phyloP scores from a whole-genome alignment of 495 filamentous ascomycete species.

The Bathelium albidoporum region DNA sequence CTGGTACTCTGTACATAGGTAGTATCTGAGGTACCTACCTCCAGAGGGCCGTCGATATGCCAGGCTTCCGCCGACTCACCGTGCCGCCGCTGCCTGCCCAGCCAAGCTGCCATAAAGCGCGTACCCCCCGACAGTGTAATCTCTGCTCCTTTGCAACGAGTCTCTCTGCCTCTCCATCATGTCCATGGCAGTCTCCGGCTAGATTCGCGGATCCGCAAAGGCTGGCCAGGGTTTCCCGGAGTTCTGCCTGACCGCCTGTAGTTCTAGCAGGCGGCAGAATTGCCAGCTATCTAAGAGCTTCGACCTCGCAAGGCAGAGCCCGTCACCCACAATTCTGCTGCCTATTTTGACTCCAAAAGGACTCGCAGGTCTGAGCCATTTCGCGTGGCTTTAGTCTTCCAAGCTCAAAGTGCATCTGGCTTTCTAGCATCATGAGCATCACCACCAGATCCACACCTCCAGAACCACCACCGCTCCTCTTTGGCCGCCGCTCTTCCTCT shows the following conservation, averaged over 20 bases:
- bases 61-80: background rate
- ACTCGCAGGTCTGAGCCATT: too few species aligned
- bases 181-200: background rate
- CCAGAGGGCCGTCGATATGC: background rate
- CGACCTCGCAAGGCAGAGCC: conserved; percentile 1
- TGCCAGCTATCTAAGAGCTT: background rate
- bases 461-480: conserved; percentile 22
- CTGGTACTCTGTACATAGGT: too few species aligned
- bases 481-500: conserved; percentile 16
- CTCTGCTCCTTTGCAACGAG: background rate
- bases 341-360: too few species aligned
- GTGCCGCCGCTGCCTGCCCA: background rate
- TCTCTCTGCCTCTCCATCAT: background rate
- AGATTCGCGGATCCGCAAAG: background rate
- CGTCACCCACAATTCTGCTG: background rate
- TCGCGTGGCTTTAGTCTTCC: too few species aligned
- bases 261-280: background rate
- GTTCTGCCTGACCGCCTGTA: background rate
- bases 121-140: background rate
- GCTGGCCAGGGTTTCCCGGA: background rate
- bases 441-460: conserved; percentile 15
- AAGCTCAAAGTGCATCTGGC: too few species aligned
- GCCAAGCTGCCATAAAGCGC: background rate
- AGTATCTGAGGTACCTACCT: background rate
- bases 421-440: conserved; percentile 18